phyloP scores from a whole-genome alignment of 129 eudicot genomes.

The Pittosporum tobira region DNA sequence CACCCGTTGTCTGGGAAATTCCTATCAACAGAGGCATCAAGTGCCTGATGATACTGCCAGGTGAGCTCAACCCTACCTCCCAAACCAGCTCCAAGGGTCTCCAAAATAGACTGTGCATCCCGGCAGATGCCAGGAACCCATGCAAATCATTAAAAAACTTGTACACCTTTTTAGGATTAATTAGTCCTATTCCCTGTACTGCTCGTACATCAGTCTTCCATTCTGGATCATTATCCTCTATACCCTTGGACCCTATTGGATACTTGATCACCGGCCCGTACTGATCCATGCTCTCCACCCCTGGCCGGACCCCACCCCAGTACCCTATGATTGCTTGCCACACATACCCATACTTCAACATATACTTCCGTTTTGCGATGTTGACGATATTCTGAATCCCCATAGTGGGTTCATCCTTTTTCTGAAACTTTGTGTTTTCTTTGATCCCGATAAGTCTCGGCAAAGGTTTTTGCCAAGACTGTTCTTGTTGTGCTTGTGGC shows the following conservation, averaged over 20 bases:
- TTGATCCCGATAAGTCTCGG: conserved; percentile 70
- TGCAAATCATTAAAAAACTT: conserved; percentile 58
- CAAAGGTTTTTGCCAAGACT: too few relatives aligned
- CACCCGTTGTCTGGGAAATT: conserved; percentile 74
- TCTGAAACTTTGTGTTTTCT: conserved; percentile 74
- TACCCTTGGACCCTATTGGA: conserved; percentile 53
- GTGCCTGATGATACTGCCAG: conserved; percentile 65
- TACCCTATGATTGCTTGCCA: conserved; percentile 83
- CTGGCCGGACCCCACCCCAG: conserved; percentile 83
- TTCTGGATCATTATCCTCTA: conserved; percentile 60
- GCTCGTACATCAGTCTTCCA: conserved; percentile 61
- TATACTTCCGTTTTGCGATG: conserved; percentile 46
- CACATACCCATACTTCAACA: conserved; percentile 65
- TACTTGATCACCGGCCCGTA: conserved; percentile 51
- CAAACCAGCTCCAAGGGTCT: conserved; percentile 69
- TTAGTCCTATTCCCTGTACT: conserved; percentile 59
- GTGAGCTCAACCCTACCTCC: conserved; percentile 79
- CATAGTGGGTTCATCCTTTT: conserved; percentile 40
- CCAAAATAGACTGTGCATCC: conserved; percentile 71
- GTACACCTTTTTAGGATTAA: conserved; percentile 61
- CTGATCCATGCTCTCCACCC: conserved; percentile 62
- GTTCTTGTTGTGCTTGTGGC: conserved; percentile 12
- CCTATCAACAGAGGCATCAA: conserved; percentile 58
- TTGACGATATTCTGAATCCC: conserved; percentile 66
- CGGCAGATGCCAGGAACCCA: conserved; percentile 54